Evolutionary conservation across 225 moss, liverwort and hornwort species (phyloP).

Genomic region (Thuidium tamariscinum): DNA sequence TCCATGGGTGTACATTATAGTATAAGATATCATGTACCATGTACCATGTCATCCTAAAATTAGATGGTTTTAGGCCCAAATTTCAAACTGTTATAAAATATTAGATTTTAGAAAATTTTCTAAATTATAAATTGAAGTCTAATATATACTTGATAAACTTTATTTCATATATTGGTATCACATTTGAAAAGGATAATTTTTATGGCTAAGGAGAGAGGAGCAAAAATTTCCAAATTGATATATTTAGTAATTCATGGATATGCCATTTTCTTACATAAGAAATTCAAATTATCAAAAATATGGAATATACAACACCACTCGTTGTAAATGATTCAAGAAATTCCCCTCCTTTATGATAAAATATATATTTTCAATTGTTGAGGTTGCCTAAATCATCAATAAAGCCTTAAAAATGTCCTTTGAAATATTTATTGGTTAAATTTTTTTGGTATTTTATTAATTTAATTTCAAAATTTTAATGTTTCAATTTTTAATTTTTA

Average conservation of each 20-base stretch:
- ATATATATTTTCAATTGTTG: background rate
- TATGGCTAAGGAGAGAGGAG: background rate
- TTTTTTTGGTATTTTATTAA: background rate
- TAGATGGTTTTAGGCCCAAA: background rate
- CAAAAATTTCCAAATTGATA: background rate
- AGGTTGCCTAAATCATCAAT: no score
- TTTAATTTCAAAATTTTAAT: background rate
- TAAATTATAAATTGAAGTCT: background rate
- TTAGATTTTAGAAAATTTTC: background rate
- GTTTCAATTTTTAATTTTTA: background rate
- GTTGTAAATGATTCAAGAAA: background rate
- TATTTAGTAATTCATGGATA: rapidly evolving
- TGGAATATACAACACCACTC: rapidly evolving
- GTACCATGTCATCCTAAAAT: background rate
- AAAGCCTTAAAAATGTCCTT: background rate
- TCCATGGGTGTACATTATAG: no score
- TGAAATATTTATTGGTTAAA: rapidly evolving
- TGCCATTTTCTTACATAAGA: background rate
- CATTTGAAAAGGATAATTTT: background rate
- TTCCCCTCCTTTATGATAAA: background rate
- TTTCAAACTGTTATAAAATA: background rate
- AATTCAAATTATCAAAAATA: background rate
- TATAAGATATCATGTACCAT: background rate
- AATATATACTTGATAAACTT: background rate
- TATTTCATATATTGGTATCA: background rate